phyloP scores from a whole-genome alignment of 208 protist genomes.

The Tritrichomonas foetus region DNA sequence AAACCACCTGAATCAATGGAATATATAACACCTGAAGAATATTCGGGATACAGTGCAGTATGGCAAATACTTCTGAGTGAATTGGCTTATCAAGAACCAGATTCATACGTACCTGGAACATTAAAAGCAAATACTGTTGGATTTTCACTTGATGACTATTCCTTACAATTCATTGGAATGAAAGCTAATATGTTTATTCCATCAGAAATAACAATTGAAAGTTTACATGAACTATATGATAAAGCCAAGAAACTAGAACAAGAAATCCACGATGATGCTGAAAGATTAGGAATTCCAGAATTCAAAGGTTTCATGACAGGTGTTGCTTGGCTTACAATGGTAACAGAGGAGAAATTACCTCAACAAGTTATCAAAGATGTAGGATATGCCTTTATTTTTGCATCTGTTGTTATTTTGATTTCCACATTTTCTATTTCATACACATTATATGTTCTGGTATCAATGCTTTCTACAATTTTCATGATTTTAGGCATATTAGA shows the following conservation, averaged over 20 bases:
- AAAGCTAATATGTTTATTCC: not conserved
- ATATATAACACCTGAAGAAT: not conserved
- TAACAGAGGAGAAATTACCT: not conserved
- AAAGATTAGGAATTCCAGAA: not conserved
- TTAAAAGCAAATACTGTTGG: not conserved
- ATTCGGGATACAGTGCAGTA: not conserved
- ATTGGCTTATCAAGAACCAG: not conserved
- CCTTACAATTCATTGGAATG: not conserved
- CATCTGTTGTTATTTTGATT: not conserved
- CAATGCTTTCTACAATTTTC: not conserved
- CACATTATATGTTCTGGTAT: not conserved
- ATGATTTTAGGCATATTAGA: not conserved
- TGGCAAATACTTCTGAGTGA: not conserved
- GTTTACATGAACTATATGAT: not conserved
- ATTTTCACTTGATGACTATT: not conserved
- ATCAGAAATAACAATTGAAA: not conserved
- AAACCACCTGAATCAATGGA: too few relatives aligned
- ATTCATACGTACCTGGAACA: not conserved
- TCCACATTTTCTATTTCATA: not conserved
- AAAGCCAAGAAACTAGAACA: not conserved
- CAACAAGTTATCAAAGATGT: not conserved
- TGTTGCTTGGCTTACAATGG: not conserved
- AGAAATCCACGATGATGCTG: not conserved
- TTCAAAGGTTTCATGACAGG: not conserved
- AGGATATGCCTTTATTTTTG: not conserved